Conservation (phyloP, 2,329 filamentous ascomycete genomes). For the Aspergillus viridinutans region DNA sequence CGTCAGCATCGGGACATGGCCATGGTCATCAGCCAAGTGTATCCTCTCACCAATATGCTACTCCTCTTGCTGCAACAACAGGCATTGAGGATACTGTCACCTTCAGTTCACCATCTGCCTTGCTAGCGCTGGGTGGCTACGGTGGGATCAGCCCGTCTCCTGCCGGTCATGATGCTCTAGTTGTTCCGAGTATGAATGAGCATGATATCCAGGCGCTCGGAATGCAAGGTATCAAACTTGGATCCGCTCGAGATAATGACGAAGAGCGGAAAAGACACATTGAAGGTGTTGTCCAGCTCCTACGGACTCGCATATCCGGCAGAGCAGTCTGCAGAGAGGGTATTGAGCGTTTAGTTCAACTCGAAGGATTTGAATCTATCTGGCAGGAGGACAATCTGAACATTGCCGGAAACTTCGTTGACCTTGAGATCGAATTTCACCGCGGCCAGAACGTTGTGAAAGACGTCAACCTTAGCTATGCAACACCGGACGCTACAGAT, state of each 20-base stretch:
- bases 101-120: conserved; percentile 44
- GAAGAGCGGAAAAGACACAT: conserved; percentile 40
- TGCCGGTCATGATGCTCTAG: conserved; percentile 34
- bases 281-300: conserved; percentile 37
- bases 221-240: conserved; percentile 36
- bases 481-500: conserved; percentile 37
- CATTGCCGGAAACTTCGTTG: conserved; percentile 45
- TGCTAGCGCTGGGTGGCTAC: conserved; percentile 42
- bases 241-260: conserved; percentile 35
- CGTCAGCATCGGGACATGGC: conserved; percentile 36
- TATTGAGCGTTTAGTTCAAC: conserved; percentile 38
- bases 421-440: conserved; percentile 45
- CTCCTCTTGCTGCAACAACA: conserved; percentile 36
- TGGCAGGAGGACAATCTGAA: conserved; percentile 46
- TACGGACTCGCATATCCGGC: conserved; percentile 39
- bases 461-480: conserved; percentile 42
- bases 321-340: conserved; percentile 42
- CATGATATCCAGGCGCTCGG: conserved; percentile 37
- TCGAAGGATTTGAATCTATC: conserved; percentile 45
- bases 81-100: conserved; percentile 39
- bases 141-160: conserved; percentile 40
- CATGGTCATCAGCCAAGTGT: conserved; percentile 32
- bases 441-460: conserved; percentile 37
- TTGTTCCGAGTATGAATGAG: conserved; percentile 35
- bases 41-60: conserved; percentile 42